Base-by-base conservation (phyloP, 2,329 filamentous ascomycete genomes). In the Diaporthe vexans region DNA sequence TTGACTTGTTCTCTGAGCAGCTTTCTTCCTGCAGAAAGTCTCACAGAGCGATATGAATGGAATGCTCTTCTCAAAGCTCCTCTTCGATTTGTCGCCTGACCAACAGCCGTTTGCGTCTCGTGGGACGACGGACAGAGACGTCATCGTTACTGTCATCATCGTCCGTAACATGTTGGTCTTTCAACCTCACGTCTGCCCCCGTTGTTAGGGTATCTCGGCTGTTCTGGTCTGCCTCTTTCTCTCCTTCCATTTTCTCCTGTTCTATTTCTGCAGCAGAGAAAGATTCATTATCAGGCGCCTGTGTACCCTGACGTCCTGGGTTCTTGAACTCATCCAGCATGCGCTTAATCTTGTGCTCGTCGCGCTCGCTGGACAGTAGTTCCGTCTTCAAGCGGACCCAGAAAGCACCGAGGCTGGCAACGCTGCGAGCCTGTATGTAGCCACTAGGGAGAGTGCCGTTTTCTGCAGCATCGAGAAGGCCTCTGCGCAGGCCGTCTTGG, bases 301-400 rank as follows among this genome's bases (percentile, higher is more conserved):
- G 29, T 48, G 43, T 35, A 29, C 9, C 35, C 19, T 29, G 33
- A 15, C 43, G 46, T 3, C 24, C 26, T 4, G 46, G 33, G 51
- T 19, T 24, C 21, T 17, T 26, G 17, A 40, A 4, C 11, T 51
- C 68, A 71, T 48, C 40, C 54, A 71, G 68, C 54, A 71, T 59
- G 26, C 40, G 40, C 33, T 35, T 19, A 8, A 71, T 54, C 46
- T 40, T 63, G 57, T 46, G 21, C 46, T 54, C 46, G 24, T 72
- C 46, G 29, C 69, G 57, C 43, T 40, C 3, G 26, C 15, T 35
- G 17, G 56, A 58, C 6, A 72, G 7, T 3, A 63, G 26, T 46
- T 63, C 69, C 29, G 35, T 26, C 35, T 52, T 63, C 33, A 72
- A 24, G 33, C 46, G 69, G n/a, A 43, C 46, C 33, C 48, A 63